Base-by-base conservation (phyloP, 2,329 filamentous ascomycete genomes). In the Penicillium glabrum region DNA sequence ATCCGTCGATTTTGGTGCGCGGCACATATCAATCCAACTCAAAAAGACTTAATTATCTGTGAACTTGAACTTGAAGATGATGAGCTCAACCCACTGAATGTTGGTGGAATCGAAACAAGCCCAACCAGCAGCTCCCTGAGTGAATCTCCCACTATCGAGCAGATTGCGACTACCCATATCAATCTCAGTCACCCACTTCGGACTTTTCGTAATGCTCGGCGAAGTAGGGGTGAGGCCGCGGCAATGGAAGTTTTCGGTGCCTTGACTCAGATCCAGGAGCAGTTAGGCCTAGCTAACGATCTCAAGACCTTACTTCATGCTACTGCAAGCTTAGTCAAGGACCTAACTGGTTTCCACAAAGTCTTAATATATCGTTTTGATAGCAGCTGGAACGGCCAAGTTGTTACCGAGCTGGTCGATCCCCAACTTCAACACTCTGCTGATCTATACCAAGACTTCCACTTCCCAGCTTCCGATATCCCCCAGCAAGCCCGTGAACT, bases 321-420 rank as follows among this genome's bases (percentile, higher is more conserved):
- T 7, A 75, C 95, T 3, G 89, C 93, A 0, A 91, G 91, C 0
- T 89, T 96, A 8, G 85, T 96, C 35, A 96, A 96, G 69, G 92
- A 96, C 68, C 72, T 96, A 48, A 96, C 91, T 0, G 91, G 92
- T 0, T 96, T 96, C 62, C 91, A 96, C 69, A 89, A 92, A 14
- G 90, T 96, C 49, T 93, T 96, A 90, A 84, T 96, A 2, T 96
- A 96, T 67, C 91, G 96, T 71, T 96, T 96, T 61, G 92, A 96
- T 71, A 80, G 86, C 5, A 75, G 82, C 1, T 95, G 89, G 80
- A 96, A 96, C 65, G 92, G 91, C 21, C 87, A 89, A 54, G 91
- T 96, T 1, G 91, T 96, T 5, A 91, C 91, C 0, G 92, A 96
- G 71, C 78, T 96, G 14, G 89, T 96, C 9, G 90, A 96, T 69